Conservation (phyloP, 441 rosid species). For the Viola pubescens region DNA sequence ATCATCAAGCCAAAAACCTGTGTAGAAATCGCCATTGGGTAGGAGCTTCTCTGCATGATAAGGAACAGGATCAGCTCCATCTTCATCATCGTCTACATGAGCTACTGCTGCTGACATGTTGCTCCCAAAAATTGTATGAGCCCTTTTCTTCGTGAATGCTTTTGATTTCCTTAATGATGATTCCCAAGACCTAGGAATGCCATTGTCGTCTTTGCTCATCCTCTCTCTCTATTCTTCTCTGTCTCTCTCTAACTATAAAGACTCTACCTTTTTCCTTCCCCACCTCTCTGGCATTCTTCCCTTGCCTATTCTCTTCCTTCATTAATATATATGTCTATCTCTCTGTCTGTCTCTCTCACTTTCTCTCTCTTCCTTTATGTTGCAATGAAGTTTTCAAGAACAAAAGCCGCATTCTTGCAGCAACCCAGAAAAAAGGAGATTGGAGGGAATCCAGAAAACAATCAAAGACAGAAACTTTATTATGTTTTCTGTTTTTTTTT, state of each 20-base stretch:
- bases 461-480: conserved; percentile 15
- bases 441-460: conserved; percentile 14
- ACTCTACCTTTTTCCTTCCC: conserved; percentile 2
- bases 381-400: conserved; percentile 14
- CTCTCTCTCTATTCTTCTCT: conserved; percentile 10
- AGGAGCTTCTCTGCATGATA: conserved; percentile 48
- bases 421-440: conserved; percentile 12
- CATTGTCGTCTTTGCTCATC: conserved; percentile 48
- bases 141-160: conserved; percentile 35
- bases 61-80: conserved; percentile 9
- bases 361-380: conserved; percentile 3
- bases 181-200: conserved; percentile 50
- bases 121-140: conserved; percentile 29
- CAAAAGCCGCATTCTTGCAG: conserved; percentile 15
- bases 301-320: neutral
- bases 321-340: neutral
- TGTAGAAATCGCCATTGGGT: conserved; percentile 72
- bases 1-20: conserved; percentile 56
- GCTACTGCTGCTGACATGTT: conserved; percentile 60
- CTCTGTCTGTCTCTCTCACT: conserved; percentile 4
- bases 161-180: conserved; percentile 41
- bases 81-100: conserved; percentile 76
- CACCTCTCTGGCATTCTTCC: conserved; percentile 3
- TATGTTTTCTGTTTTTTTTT: neutral
- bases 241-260: conserved; percentile 1